Evolutionary conservation across 148 eudicot genomes (phyloP).

Genomic region (Fallopia convolvulus): DNA sequence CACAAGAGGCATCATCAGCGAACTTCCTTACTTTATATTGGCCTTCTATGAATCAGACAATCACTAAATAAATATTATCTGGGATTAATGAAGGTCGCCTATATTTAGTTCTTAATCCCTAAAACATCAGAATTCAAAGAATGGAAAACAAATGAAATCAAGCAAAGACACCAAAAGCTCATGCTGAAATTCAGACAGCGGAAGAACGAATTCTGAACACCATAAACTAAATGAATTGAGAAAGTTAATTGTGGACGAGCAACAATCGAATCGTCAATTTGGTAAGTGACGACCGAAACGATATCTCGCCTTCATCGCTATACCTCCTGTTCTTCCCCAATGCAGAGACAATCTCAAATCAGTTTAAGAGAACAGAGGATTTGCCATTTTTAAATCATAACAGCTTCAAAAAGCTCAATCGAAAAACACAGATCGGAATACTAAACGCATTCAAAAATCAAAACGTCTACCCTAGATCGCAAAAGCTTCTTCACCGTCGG

Average conservation of each 20-base stretch:
- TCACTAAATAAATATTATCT: background rate
- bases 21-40: background rate
- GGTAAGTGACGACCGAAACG: conserved; percentile 71
- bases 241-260: conserved; percentile 53
- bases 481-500: conserved; percentile 1
- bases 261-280: conserved; percentile 82
- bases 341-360: conserved; percentile 12
- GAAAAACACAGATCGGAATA: background rate
- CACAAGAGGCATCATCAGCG: conserved; percentile 11
- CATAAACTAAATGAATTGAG: background rate
- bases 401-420: background rate
- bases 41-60: conserved; percentile 12
- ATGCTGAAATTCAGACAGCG: background rate
- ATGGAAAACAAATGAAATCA: background rate
- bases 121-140: too few species aligned
- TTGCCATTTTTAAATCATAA: background rate
- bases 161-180: background rate
- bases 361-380: background rate
- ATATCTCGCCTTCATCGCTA: conserved; percentile 61
- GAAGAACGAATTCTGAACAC: too few species aligned
- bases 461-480: background rate
- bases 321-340: conserved; percentile 17
- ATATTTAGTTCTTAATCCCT: background rate
- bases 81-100: conserved; percentile 5
- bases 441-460: background rate